Evolutionary conservation across 2,329 filamentous ascomycete genomes (phyloP).

Genomic region (Elsinoe batatas): DNA sequence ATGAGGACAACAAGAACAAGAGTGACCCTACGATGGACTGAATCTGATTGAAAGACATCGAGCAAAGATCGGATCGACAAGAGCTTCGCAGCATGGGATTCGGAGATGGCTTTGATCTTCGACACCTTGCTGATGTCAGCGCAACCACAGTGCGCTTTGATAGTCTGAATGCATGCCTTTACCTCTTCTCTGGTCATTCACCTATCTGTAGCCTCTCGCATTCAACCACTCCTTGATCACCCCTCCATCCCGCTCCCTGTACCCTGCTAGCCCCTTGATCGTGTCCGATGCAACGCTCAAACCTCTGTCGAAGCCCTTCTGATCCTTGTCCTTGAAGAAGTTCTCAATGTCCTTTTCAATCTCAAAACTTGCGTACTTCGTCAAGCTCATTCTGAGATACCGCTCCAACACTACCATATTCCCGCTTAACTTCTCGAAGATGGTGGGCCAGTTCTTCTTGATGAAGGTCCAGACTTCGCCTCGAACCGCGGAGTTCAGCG

Average conservation of each 20-base stretch:
- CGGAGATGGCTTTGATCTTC: no score
- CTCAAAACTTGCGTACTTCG: constrained; percentile 63
- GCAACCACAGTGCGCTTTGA: no score
- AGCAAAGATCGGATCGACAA: no score
- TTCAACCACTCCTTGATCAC: constrained; percentile 71
- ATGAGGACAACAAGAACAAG: no score
- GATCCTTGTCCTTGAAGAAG: constrained; percentile 85
- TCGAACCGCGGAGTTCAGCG: constrained; percentile 64
- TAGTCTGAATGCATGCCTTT: neutral
- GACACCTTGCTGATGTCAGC: no score
- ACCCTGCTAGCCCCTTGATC: constrained; percentile 72
- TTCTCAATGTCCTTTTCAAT: constrained; percentile 64
- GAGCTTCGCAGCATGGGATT: no score
- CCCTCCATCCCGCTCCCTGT: constrained; percentile 65
- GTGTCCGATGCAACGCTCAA: constrained; percentile 78
- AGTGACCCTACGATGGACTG: no score
- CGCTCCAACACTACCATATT: constrained; percentile 87
- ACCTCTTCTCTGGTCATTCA: neutral
- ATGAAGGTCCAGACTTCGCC: constrained; percentile 74
- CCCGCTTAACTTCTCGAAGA: constrained; percentile 59
- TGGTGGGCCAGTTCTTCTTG: constrained; percentile 68
- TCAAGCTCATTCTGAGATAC: constrained; percentile 68
- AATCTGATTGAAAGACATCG: no score
- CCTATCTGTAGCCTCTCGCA: constrained; percentile 45
- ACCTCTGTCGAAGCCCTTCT: constrained; percentile 74